Evolutionary conservation across 176 grass and related monocot genomes (phyloP).

Genomic region (Aegilops speltoides): DNA sequence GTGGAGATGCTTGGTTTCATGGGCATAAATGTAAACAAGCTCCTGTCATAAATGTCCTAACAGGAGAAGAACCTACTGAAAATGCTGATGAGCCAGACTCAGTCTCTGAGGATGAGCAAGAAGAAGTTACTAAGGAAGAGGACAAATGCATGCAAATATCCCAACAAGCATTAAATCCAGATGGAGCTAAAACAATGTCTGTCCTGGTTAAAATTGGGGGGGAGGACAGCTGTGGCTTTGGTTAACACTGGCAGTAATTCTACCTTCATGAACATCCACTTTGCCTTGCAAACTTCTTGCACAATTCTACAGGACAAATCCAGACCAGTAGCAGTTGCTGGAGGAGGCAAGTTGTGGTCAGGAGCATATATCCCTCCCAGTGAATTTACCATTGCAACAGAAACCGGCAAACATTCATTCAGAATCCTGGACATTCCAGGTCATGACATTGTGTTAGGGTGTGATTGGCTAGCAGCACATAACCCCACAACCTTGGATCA

Average conservation of each 20-base stretch:
- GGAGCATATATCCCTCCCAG: too few relatives aligned
- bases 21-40: background rate
- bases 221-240: background rate
- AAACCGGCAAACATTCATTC: background rate
- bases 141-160: background rate
- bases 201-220: background rate
- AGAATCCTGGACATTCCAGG: background rate
- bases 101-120: too few relatives aligned
- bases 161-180: background rate
- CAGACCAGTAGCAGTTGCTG: background rate
- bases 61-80: too few relatives aligned
- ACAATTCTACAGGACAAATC: background rate
- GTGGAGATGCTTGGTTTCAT: background rate
- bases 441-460: background rate
- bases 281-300: background rate
- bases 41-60: background rate
- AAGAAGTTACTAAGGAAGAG: too few relatives aligned
- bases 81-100: too few relatives aligned
- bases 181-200: background rate
- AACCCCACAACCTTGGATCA: too few relatives aligned
- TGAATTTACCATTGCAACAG: too few relatives aligned
- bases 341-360: too few relatives aligned
- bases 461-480: background rate
- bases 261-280: background rate
- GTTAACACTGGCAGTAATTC: background rate